Base-by-base conservation (phyloP, 2,329 filamentous ascomycete genomes). In the Scytalidium sp. region DNA sequence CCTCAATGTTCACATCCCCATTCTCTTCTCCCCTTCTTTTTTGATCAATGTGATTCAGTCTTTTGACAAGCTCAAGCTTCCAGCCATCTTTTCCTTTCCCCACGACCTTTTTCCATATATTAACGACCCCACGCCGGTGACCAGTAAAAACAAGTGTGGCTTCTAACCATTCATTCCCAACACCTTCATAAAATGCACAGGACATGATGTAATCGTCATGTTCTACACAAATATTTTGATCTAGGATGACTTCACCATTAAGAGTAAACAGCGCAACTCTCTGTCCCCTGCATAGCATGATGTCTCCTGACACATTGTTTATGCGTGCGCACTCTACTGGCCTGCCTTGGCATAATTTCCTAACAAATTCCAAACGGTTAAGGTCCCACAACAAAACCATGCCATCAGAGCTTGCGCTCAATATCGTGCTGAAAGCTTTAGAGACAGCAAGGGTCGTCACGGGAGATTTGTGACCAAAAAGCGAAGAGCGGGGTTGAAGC, bases 141-240 rank as follows among this genome's bases (percentile, higher is more conserved):
- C 94, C 94, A 0, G 93, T 97, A 56, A 99, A 92, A 32, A 97
- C 74, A 41, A 99, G 75, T 53, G 87, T 85, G 48, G 87, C 85
- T 69, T 95, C 90, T 3, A 96, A 76, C 90, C 92, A 97, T 69
- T 97, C 94, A 59, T 91, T 94, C 2, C 86, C 87, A 0, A 84
- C 93, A 0, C 93, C 93, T 66, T 97, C 92, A 69, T 97, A 97
- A 67, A 96, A 96, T 2, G 92, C 89, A 56, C 91, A 94, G 1
- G 87, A 84, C 44, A 89, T 78, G 2, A 97, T 84, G 27, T 79
- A 84, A 63, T 97, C 93, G 20, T 93, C 88, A 9, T 78, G 74
- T 3, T 74, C 70, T 17, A 82, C 78, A 60, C 90, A 94, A 1
- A 96, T 81, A 29, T 88, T 86, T 66, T 96, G 90, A 50, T 94